Base-by-base conservation (phyloP, 305 asterid genomes). In the Rubia peregrina region DNA sequence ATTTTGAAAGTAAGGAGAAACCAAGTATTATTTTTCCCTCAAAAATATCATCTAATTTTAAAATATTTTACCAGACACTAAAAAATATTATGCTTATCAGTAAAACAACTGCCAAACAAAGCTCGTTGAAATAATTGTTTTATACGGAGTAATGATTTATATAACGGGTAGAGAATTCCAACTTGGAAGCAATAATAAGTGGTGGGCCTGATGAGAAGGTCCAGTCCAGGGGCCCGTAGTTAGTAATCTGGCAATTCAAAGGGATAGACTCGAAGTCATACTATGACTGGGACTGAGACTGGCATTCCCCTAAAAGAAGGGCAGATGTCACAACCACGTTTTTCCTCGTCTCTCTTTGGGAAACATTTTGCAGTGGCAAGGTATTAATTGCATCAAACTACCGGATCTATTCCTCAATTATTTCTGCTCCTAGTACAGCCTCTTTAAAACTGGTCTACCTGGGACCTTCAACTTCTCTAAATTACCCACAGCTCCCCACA, bases 261-360 rank as follows among this genome's bases (percentile, higher is more conserved):
- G 42, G 42, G 65, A 61, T 26, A 61, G 65, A 61, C 9, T 49
- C n/a, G 10, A 14, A 72, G 43, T 5, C 64, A 59, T 24, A 9
- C 42, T 16, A 14, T 56, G 76, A 73, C 60, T 65, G 6, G 71
- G 76, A 65, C n/a, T 41, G 66, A 65, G 17, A 55, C 48, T 22
- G 76, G 55, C 71, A 41, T 55, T 26, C 9, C 1, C 11, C 24
- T 17, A 19, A 55, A 63, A 51, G 2, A 6, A 36, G 19, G 9
- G 53, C 64, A 69, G 64, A 46, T 69, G 64, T 19, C 63, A 5
- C 11, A 19, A 33, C 63, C 19, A 10, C 30, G 3, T 1, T 38
- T 13, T 33, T 3, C 6, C 74, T 61, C 33, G 42, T 53, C 59
- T 55, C 19, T 42, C 60, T 4, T 6, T 6, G 61, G 61, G 74